Conservation (phyloP, 192 early-diverging fungal species). For the Pilobolus umbonatus region DNA sequence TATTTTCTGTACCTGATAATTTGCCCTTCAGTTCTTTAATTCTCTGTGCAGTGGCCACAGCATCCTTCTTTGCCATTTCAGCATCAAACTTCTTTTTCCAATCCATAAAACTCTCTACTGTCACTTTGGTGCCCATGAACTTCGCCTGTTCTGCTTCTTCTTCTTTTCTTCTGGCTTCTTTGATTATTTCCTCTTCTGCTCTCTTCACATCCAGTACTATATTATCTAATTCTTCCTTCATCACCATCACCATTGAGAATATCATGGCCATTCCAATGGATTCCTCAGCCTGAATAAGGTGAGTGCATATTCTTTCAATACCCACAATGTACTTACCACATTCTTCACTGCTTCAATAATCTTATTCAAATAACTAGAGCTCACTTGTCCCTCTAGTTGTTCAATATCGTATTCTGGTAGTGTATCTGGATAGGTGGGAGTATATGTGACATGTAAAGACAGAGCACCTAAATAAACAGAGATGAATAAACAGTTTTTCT, state of each 20-base stretch:
- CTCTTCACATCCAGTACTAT: conserved; percentile 53
- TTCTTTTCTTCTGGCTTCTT: conserved; percentile 54
- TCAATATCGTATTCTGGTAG: conserved; percentile 61
- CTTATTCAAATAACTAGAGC: conserved; percentile 35
- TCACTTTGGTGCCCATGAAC: conserved; percentile 82
- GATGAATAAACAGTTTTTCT: background rate
- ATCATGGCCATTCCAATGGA: conserved; percentile 91
- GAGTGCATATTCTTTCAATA: no score
- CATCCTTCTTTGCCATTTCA: conserved; percentile 57
- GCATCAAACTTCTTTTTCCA: conserved; percentile 80
- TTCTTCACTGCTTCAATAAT: conserved; percentile 15
- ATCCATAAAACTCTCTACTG: conserved; percentile 63
- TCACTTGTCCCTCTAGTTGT: conserved; percentile 39
- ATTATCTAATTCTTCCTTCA: conserved; percentile 70
- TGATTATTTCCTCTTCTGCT: conserved; percentile 39
- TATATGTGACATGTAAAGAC: conserved; percentile 58
- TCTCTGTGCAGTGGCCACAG: conserved; percentile 35
- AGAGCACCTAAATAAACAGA: conserved; percentile 33
- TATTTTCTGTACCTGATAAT: conserved; percentile 14
- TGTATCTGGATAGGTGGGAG: conserved; percentile 68
- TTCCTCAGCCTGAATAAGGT: conserved; percentile 58
- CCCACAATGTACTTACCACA: conserved; percentile 31
- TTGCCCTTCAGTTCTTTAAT: conserved; percentile 35
- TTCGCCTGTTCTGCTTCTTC: conserved; percentile 68
- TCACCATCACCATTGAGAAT: conserved; percentile 71